phyloP scores from a whole-genome alignment of 2,329 filamentous ascomycete genomes.

The Paramyrothecium roridum region DNA sequence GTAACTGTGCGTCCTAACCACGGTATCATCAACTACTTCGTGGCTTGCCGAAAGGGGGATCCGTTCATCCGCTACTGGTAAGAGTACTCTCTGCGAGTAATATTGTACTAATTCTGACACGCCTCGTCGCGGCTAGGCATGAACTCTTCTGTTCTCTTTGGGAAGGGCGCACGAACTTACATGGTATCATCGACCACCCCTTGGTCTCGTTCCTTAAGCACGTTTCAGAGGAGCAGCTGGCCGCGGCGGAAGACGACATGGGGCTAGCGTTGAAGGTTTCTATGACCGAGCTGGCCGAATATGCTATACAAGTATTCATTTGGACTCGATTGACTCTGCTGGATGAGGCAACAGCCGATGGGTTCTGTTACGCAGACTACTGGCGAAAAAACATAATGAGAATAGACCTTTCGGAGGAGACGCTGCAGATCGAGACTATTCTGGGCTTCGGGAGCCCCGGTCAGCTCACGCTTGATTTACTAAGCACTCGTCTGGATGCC shows the following conservation, averaged over 20 bases:
- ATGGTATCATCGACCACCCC: too few relatives aligned
- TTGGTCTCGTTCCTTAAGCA: too few relatives aligned
- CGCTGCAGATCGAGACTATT: constrained; percentile 5
- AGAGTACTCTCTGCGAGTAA: constrained; percentile 19
- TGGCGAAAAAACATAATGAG: constrained; percentile 11
- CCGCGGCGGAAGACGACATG: too few relatives aligned
- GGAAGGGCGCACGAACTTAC: too few relatives aligned
- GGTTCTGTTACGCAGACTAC: constrained; percentile 18
- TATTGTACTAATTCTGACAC: constrained; percentile 10
- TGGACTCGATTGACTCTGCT: constrained; percentile 26
- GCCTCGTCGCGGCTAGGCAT: too few relatives aligned
- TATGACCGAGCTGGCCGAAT: constrained; percentile 28
- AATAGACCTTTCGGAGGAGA: constrained; percentile 4
- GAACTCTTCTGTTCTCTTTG: too few relatives aligned
- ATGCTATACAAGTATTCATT: constrained; percentile 33
- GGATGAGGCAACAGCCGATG: constrained; percentile 14
- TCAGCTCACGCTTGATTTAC: background rate
- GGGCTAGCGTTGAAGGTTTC: too few relatives aligned
- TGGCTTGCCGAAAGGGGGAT: constrained; percentile 33
- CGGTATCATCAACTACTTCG: constrained; percentile 23
- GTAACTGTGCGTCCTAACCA: constrained; percentile 19
- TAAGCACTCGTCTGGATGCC: constrained; percentile 3
- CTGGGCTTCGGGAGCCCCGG: constrained; percentile 6
- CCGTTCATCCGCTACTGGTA: constrained; percentile 32
- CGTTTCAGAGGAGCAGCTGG: too few relatives aligned